Conservation (phyloP, 495 filamentous ascomycete genomes). For the Neurospora tetraspora region DNA sequence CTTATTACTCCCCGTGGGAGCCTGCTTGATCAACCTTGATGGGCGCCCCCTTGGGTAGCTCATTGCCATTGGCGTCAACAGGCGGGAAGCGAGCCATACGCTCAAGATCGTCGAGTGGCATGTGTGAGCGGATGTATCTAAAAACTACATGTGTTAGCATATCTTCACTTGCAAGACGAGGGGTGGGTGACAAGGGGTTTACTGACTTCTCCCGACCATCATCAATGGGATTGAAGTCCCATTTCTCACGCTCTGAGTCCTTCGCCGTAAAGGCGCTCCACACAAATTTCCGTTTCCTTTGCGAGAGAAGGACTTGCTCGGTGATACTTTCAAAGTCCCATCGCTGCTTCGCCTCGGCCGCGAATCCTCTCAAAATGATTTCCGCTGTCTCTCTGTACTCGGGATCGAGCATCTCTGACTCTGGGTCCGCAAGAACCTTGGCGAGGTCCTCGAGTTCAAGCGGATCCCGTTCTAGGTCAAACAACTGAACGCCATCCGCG, state of each 20-base stretch:
- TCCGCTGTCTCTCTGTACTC: conserved; percentile 25
- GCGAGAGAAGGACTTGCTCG: conserved; percentile 54
- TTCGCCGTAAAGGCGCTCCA: conserved; percentile 56
- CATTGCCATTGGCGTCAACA: conserved; percentile 49
- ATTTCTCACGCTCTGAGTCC: conserved; percentile 18
- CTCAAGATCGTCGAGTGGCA: conserved; percentile 61
- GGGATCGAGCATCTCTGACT: neutral
- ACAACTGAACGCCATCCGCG: conserved; percentile 71
- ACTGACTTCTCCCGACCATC: conserved; percentile 62
- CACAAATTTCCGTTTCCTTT: conserved; percentile 61
- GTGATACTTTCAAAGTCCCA: conserved; percentile 72
- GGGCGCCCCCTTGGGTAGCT: conserved; percentile 22
- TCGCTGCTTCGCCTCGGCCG: conserved; percentile 50
- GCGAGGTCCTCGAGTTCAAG: conserved; percentile 64
- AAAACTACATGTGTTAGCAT: neutral
- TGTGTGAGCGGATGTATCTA: conserved; percentile 58
- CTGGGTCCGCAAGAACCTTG: conserved; percentile 21
- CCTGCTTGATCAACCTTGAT: conserved; percentile 35
- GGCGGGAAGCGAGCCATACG: conserved; percentile 52
- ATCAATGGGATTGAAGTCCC: conserved; percentile 69
- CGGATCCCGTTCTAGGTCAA: conserved; percentile 62
- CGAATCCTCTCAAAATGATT: conserved; percentile 48
- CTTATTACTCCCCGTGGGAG: conserved; percentile 33
- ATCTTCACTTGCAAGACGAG: neutral
- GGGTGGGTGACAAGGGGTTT: neutral